phyloP scores from a whole-genome alignment of 306 rosid genomes.

The Fagus crenata region DNA sequence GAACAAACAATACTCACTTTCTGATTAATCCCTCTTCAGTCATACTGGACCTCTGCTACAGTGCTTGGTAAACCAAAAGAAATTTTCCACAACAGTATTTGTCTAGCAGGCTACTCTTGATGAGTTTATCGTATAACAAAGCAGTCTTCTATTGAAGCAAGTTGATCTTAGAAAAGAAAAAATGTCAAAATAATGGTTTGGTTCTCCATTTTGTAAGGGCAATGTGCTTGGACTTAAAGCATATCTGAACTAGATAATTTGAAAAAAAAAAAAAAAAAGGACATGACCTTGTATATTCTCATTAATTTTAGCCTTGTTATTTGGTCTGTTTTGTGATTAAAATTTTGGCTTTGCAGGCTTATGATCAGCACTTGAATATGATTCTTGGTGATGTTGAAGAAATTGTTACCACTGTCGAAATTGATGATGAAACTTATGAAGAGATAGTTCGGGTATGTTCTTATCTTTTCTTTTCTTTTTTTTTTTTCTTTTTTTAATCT shows the following conservation, averaged over 20 bases:
- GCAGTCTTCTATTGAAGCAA: not conserved
- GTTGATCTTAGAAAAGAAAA: not conserved
- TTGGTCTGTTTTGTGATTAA: conserved; percentile 18
- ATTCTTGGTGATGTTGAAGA: conserved; percentile 99
- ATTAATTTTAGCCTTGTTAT: not conserved
- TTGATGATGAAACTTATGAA: conserved; percentile 97
- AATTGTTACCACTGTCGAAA: conserved; percentile 86
- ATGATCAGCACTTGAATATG: conserved; percentile 99
- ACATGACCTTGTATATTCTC: not conserved
- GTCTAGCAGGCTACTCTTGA: not conserved
- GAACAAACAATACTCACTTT: not conserved
- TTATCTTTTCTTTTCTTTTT: too few relatives aligned
- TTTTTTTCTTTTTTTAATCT: too few relatives aligned
- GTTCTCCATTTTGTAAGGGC: not conserved
- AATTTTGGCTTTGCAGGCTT: conserved; percentile 68
- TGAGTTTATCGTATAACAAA: not conserved
- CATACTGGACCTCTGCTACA: conserved; percentile 1
- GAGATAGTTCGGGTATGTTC: conserved; percentile 99
- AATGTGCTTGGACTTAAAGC: not conserved
- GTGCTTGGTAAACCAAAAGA: not conserved
- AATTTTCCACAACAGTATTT: not conserved
- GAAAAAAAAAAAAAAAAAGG: not conserved
- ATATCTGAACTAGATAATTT: not conserved
- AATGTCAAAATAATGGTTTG: not conserved
- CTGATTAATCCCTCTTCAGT: not conserved